Conservation (phyloP, 2,329 filamentous ascomycete species). For the Aspergillus sp. region DNA sequence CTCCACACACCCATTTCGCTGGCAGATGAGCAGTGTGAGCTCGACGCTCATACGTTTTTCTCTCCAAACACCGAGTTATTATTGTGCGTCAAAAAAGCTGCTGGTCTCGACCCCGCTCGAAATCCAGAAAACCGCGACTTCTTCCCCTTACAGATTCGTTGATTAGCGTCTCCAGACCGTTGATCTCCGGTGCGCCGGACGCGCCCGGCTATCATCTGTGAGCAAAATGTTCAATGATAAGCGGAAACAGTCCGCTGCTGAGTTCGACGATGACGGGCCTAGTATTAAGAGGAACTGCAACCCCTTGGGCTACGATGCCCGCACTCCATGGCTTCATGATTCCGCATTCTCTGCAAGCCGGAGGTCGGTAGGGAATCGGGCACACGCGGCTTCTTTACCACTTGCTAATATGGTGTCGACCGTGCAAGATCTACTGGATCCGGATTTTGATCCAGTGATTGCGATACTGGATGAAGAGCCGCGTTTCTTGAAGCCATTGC, state of each 20-base stretch:
- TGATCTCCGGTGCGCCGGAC: neutral
- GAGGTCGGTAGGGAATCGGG: constrained; percentile 30
- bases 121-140: constrained; percentile 12
- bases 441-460: constrained; percentile 39
- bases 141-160: neutral
- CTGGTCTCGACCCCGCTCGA: constrained; percentile 29
- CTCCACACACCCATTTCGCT: constrained; percentile 17
- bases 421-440: constrained; percentile 39
- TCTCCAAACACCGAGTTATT: neutral
- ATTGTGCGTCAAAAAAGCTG: neutral
- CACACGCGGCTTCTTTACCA: constrained; percentile 32
- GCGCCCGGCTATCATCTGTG: constrained; percentile 6
- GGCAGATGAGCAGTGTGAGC: neutral
- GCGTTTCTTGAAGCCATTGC: constrained; percentile 73
- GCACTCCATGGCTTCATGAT: constrained; percentile 32
- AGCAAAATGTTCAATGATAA: constrained; percentile 24
- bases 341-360: constrained; percentile 25
- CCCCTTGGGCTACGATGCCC: constrained; percentile 29
- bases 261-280: constrained; percentile 16
- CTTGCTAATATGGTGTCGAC: constrained; percentile 39
- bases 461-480: constrained; percentile 43
- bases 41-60: neutral
- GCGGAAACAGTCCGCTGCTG: constrained; percentile 28
- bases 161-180: neutral
- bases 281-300: constrained; percentile 24